Percentiles rank a stretch among this genome's conserved stretches.
Conservation (phyloP, 768 basidiomycete species). For the Tulasnella sp. region DNA sequence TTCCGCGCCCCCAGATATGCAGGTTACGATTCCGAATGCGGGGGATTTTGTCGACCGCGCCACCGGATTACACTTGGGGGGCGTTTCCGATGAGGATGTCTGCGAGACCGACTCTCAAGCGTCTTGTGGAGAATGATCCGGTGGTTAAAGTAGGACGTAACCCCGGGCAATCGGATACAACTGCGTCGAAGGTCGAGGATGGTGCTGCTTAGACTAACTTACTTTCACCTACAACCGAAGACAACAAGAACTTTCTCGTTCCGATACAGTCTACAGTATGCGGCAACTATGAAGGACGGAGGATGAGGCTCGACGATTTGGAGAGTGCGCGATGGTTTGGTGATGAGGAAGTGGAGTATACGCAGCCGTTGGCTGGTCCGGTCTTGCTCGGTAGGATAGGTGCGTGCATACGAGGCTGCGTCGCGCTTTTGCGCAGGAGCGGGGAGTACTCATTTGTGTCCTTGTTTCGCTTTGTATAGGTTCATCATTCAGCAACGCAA, state of each 20-base stretch:
- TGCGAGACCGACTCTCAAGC: no score
- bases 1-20: conserved; percentile 20
- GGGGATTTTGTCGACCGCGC: background rate
- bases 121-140: background rate
- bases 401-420: no score
- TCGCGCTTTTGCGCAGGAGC: conserved; percentile 34
- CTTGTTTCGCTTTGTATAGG: no score
- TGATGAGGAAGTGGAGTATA: conserved; percentile 55
- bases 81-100: no score
- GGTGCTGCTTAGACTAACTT: conserved; percentile 23
- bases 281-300: conserved; percentile 22
- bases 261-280: conserved; percentile 68
- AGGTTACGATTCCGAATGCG: background rate
- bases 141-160: background rate
- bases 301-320: conserved; percentile 29
- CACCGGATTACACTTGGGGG: conserved; percentile 32
- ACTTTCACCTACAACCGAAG: conserved; percentile 26
- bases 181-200: no score
- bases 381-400: conserved; percentile 48
- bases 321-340: conserved; percentile 39
- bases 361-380: conserved; percentile 56
- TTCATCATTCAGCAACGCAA: conserved; percentile 71
- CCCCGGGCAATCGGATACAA: background rate
- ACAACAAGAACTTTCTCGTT: conserved; percentile 52
- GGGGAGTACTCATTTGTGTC: conserved; percentile 20